Conservation (phyloP, 495 filamentous ascomycete species). For the Penicillium bovifimosum region DNA sequence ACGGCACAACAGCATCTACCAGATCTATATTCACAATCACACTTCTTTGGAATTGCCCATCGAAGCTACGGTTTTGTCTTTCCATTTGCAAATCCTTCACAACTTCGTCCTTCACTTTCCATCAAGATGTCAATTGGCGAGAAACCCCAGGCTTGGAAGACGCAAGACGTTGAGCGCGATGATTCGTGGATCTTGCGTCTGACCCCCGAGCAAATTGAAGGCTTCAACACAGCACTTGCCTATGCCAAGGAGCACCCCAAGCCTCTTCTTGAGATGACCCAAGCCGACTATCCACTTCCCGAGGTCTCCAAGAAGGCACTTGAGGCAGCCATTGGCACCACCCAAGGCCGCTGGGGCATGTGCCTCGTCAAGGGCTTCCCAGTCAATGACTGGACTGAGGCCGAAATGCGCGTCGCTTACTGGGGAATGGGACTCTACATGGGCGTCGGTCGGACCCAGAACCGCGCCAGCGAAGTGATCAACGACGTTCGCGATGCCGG, state of each 20-base stretch:
- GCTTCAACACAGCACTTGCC: not conserved
- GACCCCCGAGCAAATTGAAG: not conserved
- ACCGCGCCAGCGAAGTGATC: not conserved
- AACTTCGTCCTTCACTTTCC: not conserved
- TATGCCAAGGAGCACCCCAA: not conserved
- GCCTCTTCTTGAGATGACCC: not conserved
- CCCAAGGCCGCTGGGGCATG: not conserved
- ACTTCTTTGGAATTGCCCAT: too few species aligned
- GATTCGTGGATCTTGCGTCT: not conserved
- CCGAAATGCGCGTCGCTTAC: not conserved
- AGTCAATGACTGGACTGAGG: not conserved
- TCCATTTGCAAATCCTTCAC: too few species aligned
- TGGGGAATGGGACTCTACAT: not conserved
- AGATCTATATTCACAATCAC: too few species aligned
- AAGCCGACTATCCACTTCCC: not conserved
- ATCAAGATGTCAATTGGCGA: not conserved
- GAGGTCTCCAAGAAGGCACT: not conserved
- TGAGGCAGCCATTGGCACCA: not conserved
- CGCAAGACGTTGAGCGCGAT: not conserved
- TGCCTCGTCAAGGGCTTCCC: not conserved
- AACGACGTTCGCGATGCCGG: not conserved
- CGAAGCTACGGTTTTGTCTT: too few species aligned
- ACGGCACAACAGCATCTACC: too few species aligned
- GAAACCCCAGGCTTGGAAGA: not conserved
- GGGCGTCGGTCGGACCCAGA: not conserved